A percentile compares a stretch with the other conserved stretches of the same genome.
phyloP scores from a whole-genome alignment of 2,329 filamentous ascomycete genomes.

The Colletotrichum abscissum region DNA sequence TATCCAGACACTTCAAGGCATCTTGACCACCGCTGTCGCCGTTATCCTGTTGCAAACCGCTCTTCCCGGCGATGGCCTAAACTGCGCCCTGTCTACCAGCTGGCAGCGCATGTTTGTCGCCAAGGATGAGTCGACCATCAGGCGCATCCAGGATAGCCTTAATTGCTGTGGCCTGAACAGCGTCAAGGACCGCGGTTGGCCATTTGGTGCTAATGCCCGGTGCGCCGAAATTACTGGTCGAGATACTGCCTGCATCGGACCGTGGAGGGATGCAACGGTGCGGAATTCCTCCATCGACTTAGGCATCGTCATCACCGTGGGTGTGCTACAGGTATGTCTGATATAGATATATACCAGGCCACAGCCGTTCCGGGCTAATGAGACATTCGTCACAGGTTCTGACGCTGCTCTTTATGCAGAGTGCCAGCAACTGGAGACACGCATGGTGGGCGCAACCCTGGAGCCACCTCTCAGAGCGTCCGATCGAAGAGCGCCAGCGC shows the following conservation, averaged over 20 bases:
- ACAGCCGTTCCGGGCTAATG: neutral
- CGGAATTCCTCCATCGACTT: constrained; percentile 66
- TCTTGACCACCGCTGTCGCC: constrained; percentile 56
- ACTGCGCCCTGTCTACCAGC: constrained; percentile 65
- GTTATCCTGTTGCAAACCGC: constrained; percentile 53
- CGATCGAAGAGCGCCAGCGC: constrained; percentile 27
- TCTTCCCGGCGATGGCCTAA: constrained; percentile 45
- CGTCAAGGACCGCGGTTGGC: constrained; percentile 70
- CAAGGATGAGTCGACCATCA: constrained; percentile 63
- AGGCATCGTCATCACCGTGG: constrained; percentile 62
- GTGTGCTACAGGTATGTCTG: constrained; percentile 64
- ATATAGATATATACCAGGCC: neutral
- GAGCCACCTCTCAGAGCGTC: constrained; percentile 22
- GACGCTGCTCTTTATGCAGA: constrained; percentile 27
- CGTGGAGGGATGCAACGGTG: constrained; percentile 68
- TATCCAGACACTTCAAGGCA: constrained; percentile 55
- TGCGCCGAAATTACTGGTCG: constrained; percentile 62
- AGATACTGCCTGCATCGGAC: constrained; percentile 58
- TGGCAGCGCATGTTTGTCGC: constrained; percentile 67
- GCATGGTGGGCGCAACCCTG: constrained; percentile 36
- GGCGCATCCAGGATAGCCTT: constrained; percentile 72
- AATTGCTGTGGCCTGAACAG: constrained; percentile 74
- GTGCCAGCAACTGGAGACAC: constrained; percentile 33
- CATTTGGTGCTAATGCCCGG: constrained; percentile 56
- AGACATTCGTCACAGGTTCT: constrained; percentile 1